phyloP scores from a whole-genome alignment of 176 grass and related monocot species.

The Themeda triandra region DNA sequence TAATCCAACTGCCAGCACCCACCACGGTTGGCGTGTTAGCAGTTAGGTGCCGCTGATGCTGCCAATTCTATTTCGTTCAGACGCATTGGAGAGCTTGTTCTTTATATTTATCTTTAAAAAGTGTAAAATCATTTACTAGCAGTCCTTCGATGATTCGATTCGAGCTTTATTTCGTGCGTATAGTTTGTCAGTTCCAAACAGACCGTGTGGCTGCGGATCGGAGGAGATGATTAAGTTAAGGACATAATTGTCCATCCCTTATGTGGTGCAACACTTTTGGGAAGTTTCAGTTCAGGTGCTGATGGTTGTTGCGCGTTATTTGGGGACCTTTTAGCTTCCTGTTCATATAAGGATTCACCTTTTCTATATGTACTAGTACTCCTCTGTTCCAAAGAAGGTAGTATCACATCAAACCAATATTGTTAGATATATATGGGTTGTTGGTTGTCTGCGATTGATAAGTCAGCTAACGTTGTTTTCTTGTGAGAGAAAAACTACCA shows the following conservation, averaged over 20 bases:
- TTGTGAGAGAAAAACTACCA: too few species aligned
- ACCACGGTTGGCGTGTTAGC: not conserved
- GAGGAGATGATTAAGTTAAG: not conserved
- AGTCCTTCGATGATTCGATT: not conserved
- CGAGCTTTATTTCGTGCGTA: not conserved
- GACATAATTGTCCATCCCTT: not conserved
- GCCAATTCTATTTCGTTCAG: not conserved
- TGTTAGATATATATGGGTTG: too few species aligned
- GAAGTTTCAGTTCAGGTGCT: conserved; percentile 6
- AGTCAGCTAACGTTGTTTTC: too few species aligned
- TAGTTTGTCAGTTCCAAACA: not conserved
- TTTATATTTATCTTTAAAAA: too few species aligned
- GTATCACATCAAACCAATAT: too few species aligned
- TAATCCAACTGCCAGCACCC: not conserved
- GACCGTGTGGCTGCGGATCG: not conserved
- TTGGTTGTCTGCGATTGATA: too few species aligned
- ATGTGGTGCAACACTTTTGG: not conserved
- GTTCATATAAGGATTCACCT: not conserved
- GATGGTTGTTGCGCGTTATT: not conserved
- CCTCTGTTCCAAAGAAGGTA: too few species aligned
- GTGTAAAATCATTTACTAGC: too few species aligned
- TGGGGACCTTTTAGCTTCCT: not conserved
- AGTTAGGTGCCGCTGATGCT: not conserved
- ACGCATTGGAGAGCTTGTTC: too few species aligned
- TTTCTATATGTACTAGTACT: too few species aligned